phyloP scores from a whole-genome alignment of 2,329 filamentous ascomycete genomes.

The Apiospora arundinis region DNA sequence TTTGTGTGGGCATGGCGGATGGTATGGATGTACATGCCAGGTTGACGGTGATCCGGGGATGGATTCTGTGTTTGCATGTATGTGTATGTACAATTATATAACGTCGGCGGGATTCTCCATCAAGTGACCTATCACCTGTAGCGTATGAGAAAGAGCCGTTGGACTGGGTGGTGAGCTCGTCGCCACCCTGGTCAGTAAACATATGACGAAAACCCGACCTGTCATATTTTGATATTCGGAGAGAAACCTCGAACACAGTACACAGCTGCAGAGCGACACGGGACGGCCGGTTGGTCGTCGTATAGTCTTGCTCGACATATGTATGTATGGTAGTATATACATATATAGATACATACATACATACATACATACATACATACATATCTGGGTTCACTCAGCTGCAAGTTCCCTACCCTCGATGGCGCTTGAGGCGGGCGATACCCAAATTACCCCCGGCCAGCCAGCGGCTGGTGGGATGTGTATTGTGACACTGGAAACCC shows the following conservation, averaged over 20 bases:
- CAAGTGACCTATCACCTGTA: slow-evolving; percentile 6
- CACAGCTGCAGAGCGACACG: neutral
- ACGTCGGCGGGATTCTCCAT: neutral
- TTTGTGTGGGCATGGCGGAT: neutral
- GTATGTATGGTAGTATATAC: neutral
- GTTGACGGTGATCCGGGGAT: slow-evolving; percentile 1
- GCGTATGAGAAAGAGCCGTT: slow-evolving; percentile 10
- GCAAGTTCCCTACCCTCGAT: slow-evolving; percentile 2
- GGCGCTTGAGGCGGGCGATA: slow-evolving; percentile 9
- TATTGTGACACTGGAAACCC: neutral
- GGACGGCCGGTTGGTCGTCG: neutral
- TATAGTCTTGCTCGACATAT: neutral
- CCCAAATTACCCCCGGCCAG: neutral
- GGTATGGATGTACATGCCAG: slow-evolving; percentile 7
- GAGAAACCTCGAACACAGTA: neutral
- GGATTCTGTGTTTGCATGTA: neutral
- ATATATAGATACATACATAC: neutral
- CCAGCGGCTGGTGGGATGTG: neutral
- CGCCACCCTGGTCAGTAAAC: slow-evolving; percentile 1
- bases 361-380: neutral
- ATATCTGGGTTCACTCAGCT: slow-evolving; percentile 5
- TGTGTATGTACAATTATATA: slow-evolving; percentile 4
- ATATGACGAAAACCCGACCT: slow-evolving; percentile 13
- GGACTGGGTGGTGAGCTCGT: neutral
- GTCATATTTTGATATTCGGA: neutral